Base-by-base conservation (phyloP, 495 filamentous ascomycete species). In the Hypoxylon subgilvum region DNA sequence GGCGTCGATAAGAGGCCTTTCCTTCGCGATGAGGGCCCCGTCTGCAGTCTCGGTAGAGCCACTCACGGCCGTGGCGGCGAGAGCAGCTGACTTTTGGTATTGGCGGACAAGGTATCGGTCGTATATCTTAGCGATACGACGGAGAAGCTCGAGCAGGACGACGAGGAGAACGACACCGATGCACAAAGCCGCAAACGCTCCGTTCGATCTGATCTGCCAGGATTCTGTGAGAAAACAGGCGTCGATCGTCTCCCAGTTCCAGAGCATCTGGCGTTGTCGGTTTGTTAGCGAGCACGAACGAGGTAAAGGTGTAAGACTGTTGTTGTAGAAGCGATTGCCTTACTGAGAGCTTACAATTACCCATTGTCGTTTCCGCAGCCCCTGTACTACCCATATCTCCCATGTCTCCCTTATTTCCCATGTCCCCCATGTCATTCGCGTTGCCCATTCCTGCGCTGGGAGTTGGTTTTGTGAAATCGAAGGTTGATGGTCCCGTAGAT, bases 171-270 rank as follows among this genome's bases (percentile, higher is more conserved):
- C 75, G 16, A 86, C 82, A 18, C 86, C 86, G 63, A 92, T 86
- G 69, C 88, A 91, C 32, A 83, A 82, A 17, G 82, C 86, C 8
- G 84, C 86, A 58, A 92, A 89, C 69, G 81, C 83, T 50, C 78
- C 82, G 0, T 45, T 58, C 0, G 83, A 85, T 10, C 69, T 81
- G 55, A 90, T 79, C 48, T 86, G 85, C 87, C 87, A 92, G 7
- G 76, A 71, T 7, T 64, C 58, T 6, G 86, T 77, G 57, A 92
- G 73, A 73, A 92, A 90, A 80, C 86, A 92, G 1, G 85, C 65
- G 68, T 88, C 82, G 27, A 89, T 72, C 0, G 84, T 88, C 54
- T 86, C 73, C 87, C 88, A 90, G 63, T 92, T 90, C 87, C 87
- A 90, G 1, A 89, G 70, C 88, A 90, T 92, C 84, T 84, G 56